phyloP scores from a whole-genome alignment of 2,329 filamentous ascomycete species.

The Fusarium bulbicola region DNA sequence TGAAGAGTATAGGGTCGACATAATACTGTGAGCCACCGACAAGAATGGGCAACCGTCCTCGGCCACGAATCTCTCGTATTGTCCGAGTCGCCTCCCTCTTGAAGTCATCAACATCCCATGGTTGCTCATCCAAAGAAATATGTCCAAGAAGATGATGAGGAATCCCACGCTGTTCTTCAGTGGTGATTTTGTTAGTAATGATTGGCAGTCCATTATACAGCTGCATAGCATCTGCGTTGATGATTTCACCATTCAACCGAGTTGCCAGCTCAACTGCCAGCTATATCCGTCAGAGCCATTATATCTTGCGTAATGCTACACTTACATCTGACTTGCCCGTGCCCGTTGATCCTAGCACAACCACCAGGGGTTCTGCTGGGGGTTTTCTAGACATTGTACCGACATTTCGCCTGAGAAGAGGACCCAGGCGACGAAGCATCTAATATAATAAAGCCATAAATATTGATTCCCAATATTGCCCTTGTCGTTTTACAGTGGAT shows the following conservation, averaged over 20 bases:
- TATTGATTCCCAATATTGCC: not conserved
- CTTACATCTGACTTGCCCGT: slow-evolving; percentile 91
- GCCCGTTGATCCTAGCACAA: slow-evolving; percentile 88
- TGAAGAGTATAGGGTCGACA: slow-evolving; percentile 85
- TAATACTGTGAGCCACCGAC: slow-evolving; percentile 98
- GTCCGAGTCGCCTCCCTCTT: slow-evolving; percentile 72
- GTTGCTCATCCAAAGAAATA: slow-evolving; percentile 77
- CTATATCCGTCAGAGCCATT: slow-evolving; percentile 55
- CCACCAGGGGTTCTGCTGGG: slow-evolving; percentile 72
- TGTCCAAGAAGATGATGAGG: slow-evolving; percentile 89
- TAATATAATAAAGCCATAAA: slow-evolving; percentile 2
- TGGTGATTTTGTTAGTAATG: slow-evolving; percentile 92
- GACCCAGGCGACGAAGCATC: slow-evolving; percentile 43
- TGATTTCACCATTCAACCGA: slow-evolving; percentile 88
- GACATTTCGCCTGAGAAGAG: slow-evolving; percentile 47
- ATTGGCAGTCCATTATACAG: slow-evolving; percentile 92
- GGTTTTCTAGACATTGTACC: slow-evolving; percentile 52
- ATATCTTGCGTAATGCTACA: not conserved
- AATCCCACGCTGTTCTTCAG: slow-evolving; percentile 78
- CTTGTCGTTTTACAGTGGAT: not conserved
- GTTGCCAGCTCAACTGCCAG: slow-evolving; percentile 88
- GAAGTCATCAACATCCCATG: slow-evolving; percentile 86
- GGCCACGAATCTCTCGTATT: slow-evolving; percentile 79
- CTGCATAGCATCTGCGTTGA: slow-evolving; percentile 99
- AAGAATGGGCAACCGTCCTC: slow-evolving; percentile 86